Conservation (phyloP, 2,329 filamentous ascomycete species). For the Fusarium drepaniforme region DNA sequence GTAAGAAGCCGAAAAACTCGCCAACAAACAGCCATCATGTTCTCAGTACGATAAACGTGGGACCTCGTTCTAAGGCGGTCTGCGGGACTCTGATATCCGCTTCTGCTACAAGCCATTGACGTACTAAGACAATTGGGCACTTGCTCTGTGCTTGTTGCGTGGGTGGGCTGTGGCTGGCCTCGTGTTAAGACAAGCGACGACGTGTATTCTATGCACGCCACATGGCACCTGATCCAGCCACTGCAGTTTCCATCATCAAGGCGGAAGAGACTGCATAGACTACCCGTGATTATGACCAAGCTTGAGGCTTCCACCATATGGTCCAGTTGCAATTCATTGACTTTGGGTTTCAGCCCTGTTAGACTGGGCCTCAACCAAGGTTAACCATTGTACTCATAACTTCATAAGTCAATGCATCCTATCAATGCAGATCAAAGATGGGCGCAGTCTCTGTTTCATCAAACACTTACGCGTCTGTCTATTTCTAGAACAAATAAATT, state of each 20-base stretch:
- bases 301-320: neutral
- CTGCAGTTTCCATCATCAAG: neutral
- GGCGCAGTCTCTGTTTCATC: neutral
- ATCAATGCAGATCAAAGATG: neutral
- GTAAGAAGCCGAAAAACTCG: neutral
- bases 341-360: neutral
- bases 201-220: neutral
- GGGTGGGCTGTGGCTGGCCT: neutral
- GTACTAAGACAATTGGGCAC: neutral
- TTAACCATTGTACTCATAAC: neutral
- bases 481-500: neutral
- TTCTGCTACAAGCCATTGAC: neutral
- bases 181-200: neutral
- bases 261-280: neutral
- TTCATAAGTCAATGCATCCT: too few species aligned
- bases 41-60: neutral
- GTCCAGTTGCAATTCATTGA: neutral
- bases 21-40: neutral
- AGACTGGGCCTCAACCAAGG: neutral
- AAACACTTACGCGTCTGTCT: neutral
- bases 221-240: neutral
- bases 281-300: neutral
- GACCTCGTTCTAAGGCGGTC: neutral
- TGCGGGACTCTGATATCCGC: too few species aligned
- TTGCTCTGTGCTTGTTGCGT: neutral